phyloP scores from a whole-genome alignment of 2,329 filamentous ascomycete species.

The Nigrospora sphaerica region DNA sequence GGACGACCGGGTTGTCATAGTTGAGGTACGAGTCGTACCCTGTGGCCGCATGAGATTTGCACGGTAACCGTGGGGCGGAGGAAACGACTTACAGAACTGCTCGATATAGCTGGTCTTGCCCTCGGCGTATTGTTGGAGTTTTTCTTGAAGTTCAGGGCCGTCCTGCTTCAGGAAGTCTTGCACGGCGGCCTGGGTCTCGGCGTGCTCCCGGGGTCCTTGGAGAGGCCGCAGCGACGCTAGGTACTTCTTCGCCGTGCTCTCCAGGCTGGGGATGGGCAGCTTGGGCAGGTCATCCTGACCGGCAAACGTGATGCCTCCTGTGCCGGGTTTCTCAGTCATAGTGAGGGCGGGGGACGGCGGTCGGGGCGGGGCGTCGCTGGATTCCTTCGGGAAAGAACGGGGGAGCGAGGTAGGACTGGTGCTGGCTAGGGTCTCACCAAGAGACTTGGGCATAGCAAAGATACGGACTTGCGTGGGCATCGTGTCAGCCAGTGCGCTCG shows the following conservation, averaged over 20 bases:
- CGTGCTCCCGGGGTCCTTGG: constrained; percentile 73
- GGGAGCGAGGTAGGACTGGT: constrained; percentile 28
- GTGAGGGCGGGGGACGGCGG: constrained; percentile 21
- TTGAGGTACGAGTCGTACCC: constrained; percentile 99
- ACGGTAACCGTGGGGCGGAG: not conserved
- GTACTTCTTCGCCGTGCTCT: constrained; percentile 71
- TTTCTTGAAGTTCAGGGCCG: constrained; percentile 79
- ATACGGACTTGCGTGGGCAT: constrained; percentile 63
- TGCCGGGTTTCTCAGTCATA: constrained; percentile 40
- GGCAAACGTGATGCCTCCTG: constrained; percentile 79
- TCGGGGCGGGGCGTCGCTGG: constrained; percentile 14
- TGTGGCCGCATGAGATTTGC: constrained; percentile 26
- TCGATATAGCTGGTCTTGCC: constrained; percentile 96
- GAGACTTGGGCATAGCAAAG: constrained; percentile 64
- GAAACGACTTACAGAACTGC: constrained; percentile 75
- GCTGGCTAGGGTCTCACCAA: constrained; percentile 61
- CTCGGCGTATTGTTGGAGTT: constrained; percentile 80
- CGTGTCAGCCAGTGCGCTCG: constrained; percentile 33
- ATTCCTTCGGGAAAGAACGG: constrained; percentile 29
- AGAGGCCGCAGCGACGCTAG: constrained; percentile 72
- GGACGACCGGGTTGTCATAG: constrained; percentile 92
- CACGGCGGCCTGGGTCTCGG: constrained; percentile 73
- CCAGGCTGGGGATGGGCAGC: constrained; percentile 85
- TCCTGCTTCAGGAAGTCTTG: constrained; percentile 76
- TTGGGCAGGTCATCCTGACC: constrained; percentile 84